phyloP scores from a whole-genome alignment of 371 early-diverging fungal species.

The Parasitella parasitica region DNA sequence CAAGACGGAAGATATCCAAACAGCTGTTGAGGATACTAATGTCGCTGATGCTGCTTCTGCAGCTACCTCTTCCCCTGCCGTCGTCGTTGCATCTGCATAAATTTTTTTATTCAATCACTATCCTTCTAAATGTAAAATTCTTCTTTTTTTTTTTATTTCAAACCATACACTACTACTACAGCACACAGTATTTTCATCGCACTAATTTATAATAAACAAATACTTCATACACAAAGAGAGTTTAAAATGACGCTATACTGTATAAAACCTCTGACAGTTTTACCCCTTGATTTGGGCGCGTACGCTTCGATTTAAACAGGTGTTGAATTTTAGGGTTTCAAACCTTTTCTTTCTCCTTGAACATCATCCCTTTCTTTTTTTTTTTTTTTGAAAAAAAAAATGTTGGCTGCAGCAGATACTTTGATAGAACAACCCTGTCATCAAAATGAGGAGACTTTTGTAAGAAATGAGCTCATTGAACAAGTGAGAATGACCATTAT shows the following conservation, averaged over 20 bases:
- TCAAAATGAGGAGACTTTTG: background rate
- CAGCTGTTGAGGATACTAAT: slow-evolving; percentile 12
- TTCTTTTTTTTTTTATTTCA: background rate
- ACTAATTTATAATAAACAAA: slow-evolving; percentile 1
- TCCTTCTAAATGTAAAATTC: slow-evolving; percentile 1
- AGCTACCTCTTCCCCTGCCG: slow-evolving; percentile 9
- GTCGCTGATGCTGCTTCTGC: slow-evolving; percentile 11
- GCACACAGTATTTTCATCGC: background rate
- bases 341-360: background rate
- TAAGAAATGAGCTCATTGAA: slow-evolving; percentile 19
- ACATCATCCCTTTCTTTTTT: background rate
- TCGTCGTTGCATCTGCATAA: slow-evolving; percentile 36
- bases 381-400: too few species aligned
- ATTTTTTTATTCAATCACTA: background rate
- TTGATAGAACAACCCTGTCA: background rate
- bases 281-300: slow-evolving; percentile 13
- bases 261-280: slow-evolving; percentile 16
- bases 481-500: slow-evolving; percentile 67
- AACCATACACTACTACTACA: background rate
- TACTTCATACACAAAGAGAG: background rate
- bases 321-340: background rate
- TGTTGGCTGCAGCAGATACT: background rate
- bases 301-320: background rate
- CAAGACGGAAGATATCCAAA: slow-evolving; percentile 13
- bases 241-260: slow-evolving; percentile 4